Percentiles rank a stretch among this genome's conserved stretches.
Conservation (phyloP, 805 yeast genomes). For the Candida pseudoglaebosa region DNA sequence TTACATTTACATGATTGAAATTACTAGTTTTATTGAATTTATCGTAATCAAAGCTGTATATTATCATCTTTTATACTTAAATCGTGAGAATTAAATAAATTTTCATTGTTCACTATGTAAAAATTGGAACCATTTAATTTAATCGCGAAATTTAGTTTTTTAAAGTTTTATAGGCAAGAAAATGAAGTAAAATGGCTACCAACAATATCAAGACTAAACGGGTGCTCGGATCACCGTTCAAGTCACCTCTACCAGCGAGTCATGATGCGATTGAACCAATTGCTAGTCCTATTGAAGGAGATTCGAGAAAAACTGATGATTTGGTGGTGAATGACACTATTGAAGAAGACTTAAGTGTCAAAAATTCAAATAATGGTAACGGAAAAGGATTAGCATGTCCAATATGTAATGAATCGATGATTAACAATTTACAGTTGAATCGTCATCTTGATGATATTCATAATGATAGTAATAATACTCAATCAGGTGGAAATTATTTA, state of each 20-base stretch:
- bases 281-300: slow-evolving; percentile 4
- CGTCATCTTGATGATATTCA: slow-evolving; percentile 72
- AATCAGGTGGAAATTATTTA: slow-evolving; percentile 8
- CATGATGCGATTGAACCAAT: not conserved
- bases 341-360: not conserved
- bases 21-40: too few relatives aligned
- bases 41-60: too few relatives aligned
- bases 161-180: not conserved
- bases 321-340: not conserved
- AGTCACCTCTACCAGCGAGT: slow-evolving; percentile 13
- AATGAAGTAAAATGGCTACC: not conserved
- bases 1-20: too few relatives aligned
- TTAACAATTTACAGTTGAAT: slow-evolving; percentile 52
- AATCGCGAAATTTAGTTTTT: not conserved
- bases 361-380: not conserved
- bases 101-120: too few relatives aligned
- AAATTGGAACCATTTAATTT: too few relatives aligned
- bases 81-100: too few relatives aligned
- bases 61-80: too few relatives aligned
- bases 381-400: slow-evolving; percentile 49
- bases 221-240: slow-evolving; percentile 24
- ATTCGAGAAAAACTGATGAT: not conserved
- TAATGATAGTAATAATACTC: slow-evolving; percentile 22
- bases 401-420: slow-evolving; percentile 60
- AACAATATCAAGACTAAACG: slow-evolving; percentile 8